Evolutionary conservation across 2,329 filamentous ascomycete species (phyloP).

Genomic region (Colletotrichum sp.): DNA sequence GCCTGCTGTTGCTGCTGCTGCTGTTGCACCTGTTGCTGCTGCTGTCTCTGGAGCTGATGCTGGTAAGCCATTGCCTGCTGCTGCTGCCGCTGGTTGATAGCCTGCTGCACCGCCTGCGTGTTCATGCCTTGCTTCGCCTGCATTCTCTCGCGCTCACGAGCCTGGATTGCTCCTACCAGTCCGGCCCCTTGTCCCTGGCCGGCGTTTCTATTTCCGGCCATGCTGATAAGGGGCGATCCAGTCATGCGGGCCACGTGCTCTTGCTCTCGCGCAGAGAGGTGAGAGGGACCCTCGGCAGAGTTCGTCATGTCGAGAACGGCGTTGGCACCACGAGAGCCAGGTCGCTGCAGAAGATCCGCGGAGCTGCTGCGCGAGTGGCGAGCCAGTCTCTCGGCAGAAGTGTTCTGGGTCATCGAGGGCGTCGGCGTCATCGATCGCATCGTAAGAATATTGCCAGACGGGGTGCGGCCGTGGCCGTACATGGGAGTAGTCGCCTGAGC

Average conservation of each 20-base stretch:
- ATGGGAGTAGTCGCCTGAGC: constrained; percentile 44
- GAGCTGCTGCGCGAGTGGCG: constrained; percentile 52
- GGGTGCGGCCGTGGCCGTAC: constrained; percentile 60
- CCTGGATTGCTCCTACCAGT: constrained; percentile 80
- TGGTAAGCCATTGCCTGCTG: constrained; percentile 35
- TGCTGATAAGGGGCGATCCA: constrained; percentile 74
- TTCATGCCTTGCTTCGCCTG: constrained; percentile 72
- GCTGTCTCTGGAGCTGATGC: constrained; percentile 37
- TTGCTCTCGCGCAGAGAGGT: constrained; percentile 85
- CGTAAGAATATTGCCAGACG: constrained; percentile 54
- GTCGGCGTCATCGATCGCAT: constrained; percentile 46
- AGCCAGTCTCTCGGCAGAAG: constrained; percentile 44
- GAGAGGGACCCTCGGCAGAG: constrained; percentile 45
- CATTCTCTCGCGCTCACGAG: constrained; percentile 78
- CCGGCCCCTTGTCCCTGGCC: constrained; percentile 61
- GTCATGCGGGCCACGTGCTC: constrained; percentile 87
- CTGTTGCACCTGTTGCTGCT: constrained; percentile 36
- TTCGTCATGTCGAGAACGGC: constrained; percentile 54
- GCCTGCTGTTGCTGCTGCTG: constrained; percentile 34
- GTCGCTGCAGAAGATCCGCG: constrained; percentile 51
- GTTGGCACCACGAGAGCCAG: constrained; percentile 64
- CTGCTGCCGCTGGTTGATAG: constrained; percentile 69
- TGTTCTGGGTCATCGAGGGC: constrained; percentile 44
- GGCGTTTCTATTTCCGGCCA: constrained; percentile 42
- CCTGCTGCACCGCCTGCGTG: constrained; percentile 74